Evolutionary conservation across 352 stramenopile genomes (phyloP).

Genomic region (Phytopythium boreale): DNA sequence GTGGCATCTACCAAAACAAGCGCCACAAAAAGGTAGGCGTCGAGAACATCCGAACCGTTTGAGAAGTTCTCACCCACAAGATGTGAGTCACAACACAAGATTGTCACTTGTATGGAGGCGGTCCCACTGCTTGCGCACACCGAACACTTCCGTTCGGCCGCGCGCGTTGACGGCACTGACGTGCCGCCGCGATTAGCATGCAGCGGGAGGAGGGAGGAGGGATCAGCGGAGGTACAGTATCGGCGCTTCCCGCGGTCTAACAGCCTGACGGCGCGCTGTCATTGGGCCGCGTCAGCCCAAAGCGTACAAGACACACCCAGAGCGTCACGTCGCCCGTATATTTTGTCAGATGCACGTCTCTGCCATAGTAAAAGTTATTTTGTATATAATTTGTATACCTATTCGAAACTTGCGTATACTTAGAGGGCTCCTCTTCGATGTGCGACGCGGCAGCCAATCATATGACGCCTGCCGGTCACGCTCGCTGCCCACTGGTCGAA

Average conservation of each 20-base stretch:
- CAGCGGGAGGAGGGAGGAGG: too few species aligned
- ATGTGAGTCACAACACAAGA: too few species aligned
- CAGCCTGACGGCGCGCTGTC: not conserved
- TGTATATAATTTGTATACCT: not conserved
- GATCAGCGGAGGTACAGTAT: too few species aligned
- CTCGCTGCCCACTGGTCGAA: slow-evolving; percentile 5
- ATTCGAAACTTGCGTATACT: not conserved
- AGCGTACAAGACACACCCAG: not conserved
- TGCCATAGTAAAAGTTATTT: not conserved
- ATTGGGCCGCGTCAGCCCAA: slow-evolving; percentile 1
- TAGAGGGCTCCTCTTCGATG: not conserved
- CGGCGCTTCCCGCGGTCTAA: not conserved
- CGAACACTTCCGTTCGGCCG: not conserved
- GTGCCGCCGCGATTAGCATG: too few species aligned
- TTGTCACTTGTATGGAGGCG: too few species aligned
- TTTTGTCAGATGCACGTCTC: not conserved
- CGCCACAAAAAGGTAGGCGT: too few species aligned
- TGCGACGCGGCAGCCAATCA: slow-evolving; percentile 7
- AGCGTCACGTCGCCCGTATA: not conserved
- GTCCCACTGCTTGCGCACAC: not conserved
- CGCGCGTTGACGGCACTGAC: too few species aligned
- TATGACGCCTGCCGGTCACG: slow-evolving; percentile 2
- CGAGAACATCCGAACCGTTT: too few species aligned
- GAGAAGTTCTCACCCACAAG: too few species aligned
- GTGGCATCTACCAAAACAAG: too few species aligned